Percentiles rank a stretch among this genome's conserved stretches.
phyloP scores from a whole-genome alignment of 192 early-diverging fungal species.

The Umbelopsis ramanniana region DNA sequence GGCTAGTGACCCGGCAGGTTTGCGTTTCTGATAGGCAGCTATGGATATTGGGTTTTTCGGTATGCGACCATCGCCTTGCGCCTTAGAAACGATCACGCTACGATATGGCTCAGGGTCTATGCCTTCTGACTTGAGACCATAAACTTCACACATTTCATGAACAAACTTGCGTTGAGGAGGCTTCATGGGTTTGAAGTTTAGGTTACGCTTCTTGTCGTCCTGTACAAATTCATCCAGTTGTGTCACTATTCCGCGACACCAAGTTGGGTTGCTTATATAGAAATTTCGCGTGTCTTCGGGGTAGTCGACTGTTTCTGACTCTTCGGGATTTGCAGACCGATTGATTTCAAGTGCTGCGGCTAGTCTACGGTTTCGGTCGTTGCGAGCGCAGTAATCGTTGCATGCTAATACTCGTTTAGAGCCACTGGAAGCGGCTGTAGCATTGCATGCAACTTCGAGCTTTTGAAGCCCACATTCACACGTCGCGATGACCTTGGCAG shows the following conservation, averaged over 20 bases:
- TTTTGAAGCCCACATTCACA: constrained; percentile 81
- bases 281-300: constrained; percentile 69
- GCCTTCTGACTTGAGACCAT: constrained; percentile 73
- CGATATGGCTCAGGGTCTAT: constrained; percentile 79
- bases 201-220: constrained; percentile 52
- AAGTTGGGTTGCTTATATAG: constrained; percentile 62
- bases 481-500: constrained; percentile 52
- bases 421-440: constrained; percentile 51
- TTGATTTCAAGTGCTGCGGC: constrained; percentile 78
- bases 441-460: constrained; percentile 68
- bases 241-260: constrained; percentile 73
- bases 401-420: constrained; percentile 64
- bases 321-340: constrained; percentile 25
- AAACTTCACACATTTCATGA: constrained; percentile 73
- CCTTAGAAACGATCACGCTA: constrained; percentile 68
- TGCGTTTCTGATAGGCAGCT: constrained; percentile 34
- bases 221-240: constrained; percentile 67
- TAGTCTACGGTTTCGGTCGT: constrained; percentile 78
- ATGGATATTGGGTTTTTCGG: constrained; percentile 47
- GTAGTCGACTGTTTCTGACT: constrained; percentile 28
- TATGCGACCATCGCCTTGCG: constrained; percentile 31
- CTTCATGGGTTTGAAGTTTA: constrained; percentile 76
- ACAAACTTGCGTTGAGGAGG: constrained; percentile 68
- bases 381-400: constrained; percentile 79
- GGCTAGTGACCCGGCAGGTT: neutral